These are phyloP conservation scores for Nemania sp. DNA, from an alignment of 2,329 filamentous ascomycete genomes.

Conservation along the genomic window DNA sequence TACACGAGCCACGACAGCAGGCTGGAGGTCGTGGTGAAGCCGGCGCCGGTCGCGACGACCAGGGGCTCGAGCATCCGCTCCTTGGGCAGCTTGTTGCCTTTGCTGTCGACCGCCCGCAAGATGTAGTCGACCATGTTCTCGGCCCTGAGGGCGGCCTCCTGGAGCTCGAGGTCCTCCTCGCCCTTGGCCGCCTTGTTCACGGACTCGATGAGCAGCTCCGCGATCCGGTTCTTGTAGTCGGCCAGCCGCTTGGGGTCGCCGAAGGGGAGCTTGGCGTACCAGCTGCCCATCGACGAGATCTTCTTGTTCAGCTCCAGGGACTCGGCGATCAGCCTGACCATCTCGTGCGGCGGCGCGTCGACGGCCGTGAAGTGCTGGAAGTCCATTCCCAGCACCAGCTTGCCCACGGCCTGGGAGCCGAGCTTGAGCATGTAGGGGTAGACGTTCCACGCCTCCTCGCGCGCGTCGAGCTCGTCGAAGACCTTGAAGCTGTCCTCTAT, in stretches of 20 bases:
- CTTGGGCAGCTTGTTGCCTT: constrained; percentile 58
- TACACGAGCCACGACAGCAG: constrained; percentile 64
- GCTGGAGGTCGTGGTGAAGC: constrained; percentile 64
- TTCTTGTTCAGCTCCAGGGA: constrained; percentile 62
- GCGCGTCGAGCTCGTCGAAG: constrained; percentile 55
- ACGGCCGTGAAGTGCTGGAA: constrained; percentile 49
- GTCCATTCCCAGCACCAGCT: constrained; percentile 51
- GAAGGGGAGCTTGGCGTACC: constrained; percentile 62
- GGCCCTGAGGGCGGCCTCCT: constrained; percentile 55
- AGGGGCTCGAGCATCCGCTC: constrained; percentile 47
- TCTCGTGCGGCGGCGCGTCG: constrained; percentile 55
- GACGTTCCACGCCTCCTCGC: constrained; percentile 53
- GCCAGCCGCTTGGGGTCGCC: constrained; percentile 56
- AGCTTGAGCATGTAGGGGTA: constrained; percentile 57
- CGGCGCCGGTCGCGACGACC: constrained; percentile 59
- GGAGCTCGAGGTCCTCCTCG: constrained; percentile 47
- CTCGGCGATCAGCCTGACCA: constrained; percentile 56
- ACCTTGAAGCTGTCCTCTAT: constrained; percentile 56
- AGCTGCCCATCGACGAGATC: constrained; percentile 56
- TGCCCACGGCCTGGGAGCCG: constrained; percentile 50
- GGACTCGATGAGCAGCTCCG: constrained; percentile 45
- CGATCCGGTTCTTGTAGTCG: constrained; percentile 41
- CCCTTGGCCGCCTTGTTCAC: constrained; percentile 46
- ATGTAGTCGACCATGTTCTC: constrained; percentile 54
- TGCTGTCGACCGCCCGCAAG: constrained; percentile 56